Evolutionary conservation across 495 filamentous ascomycete genomes (phyloP).

Genomic region (Penicillium malachiteum): DNA sequence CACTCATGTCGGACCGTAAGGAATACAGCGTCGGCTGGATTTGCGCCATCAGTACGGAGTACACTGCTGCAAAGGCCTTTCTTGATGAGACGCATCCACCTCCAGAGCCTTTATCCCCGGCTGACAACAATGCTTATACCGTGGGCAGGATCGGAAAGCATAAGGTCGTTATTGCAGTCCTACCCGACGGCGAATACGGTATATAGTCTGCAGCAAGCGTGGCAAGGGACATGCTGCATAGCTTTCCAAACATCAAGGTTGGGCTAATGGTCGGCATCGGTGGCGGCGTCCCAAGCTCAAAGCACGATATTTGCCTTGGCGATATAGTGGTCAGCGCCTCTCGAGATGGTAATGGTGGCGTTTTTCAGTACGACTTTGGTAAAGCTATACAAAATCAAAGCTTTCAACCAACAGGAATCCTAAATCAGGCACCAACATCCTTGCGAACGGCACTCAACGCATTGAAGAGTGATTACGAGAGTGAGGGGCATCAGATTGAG

Average conservation of each 20-base stretch:
- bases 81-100: slow-evolving; percentile 5
- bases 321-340: slow-evolving; percentile 26
- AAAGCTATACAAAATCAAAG: background rate
- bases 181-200: slow-evolving; percentile 20
- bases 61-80: slow-evolving; percentile 1
- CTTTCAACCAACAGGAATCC: background rate
- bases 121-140: slow-evolving; percentile 34
- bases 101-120: background rate
- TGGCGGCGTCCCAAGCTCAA: slow-evolving; percentile 31
- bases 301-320: slow-evolving; percentile 25
- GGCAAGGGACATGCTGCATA: slow-evolving; percentile 26
- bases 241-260: slow-evolving; percentile 38
- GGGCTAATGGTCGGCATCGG: slow-evolving; percentile 52
- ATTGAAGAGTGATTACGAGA: background rate
- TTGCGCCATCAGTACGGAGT: slow-evolving; percentile 3
- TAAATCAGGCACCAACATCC: background rate
- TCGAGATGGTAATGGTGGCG: slow-evolving; percentile 3
- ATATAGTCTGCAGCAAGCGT: background rate
- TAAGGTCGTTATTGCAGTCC: slow-evolving; percentile 28
- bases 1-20: background rate
- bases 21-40: slow-evolving; percentile 11
- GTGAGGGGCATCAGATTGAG: background rate
- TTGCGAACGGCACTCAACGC: background rate
- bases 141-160: slow-evolving; percentile 33
- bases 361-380: slow-evolving; percentile 24